Evolutionary conservation across 192 early-diverging fungal species (phyloP).

Genomic region (Dissophora ornata): DNA sequence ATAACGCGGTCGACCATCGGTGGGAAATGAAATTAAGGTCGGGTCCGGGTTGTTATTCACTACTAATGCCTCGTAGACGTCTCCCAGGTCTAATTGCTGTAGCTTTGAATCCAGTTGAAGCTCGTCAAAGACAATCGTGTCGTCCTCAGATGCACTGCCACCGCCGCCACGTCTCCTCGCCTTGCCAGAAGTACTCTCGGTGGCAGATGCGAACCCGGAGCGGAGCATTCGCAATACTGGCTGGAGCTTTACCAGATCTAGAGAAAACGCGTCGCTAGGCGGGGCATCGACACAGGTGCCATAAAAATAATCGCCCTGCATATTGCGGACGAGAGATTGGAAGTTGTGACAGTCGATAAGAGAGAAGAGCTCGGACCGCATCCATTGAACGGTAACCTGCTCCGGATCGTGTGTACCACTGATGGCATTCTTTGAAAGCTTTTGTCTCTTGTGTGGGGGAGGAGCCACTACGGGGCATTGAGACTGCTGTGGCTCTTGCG

Average conservation of each 20-base stretch:
- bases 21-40: slow-evolving; percentile 4
- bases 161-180: neutral
- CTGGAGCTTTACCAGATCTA: slow-evolving; percentile 31
- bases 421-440: neutral
- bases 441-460: slow-evolving; percentile 8
- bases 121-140: neutral
- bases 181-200: neutral
- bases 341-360: neutral
- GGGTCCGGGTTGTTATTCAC: slow-evolving; percentile 3
- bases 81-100: slow-evolving; percentile 16
- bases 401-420: neutral
- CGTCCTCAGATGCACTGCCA: neutral
- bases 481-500: neutral
- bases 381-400: slow-evolving; percentile 13
- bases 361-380: neutral
- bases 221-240: slow-evolving; percentile 23
- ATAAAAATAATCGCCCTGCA: slow-evolving; percentile 26
- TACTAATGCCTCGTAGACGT: slow-evolving; percentile 29
- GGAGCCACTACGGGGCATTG: neutral
- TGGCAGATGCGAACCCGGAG: slow-evolving; percentile 22
- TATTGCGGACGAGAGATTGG: neutral
- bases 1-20: slow-evolving; percentile 25
- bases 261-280: slow-evolving; percentile 8
- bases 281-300: slow-evolving; percentile 19
- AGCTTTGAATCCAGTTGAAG: neutral